phyloP scores from a whole-genome alignment of 441 rosid species.

The Aleurites moluccanus region DNA sequence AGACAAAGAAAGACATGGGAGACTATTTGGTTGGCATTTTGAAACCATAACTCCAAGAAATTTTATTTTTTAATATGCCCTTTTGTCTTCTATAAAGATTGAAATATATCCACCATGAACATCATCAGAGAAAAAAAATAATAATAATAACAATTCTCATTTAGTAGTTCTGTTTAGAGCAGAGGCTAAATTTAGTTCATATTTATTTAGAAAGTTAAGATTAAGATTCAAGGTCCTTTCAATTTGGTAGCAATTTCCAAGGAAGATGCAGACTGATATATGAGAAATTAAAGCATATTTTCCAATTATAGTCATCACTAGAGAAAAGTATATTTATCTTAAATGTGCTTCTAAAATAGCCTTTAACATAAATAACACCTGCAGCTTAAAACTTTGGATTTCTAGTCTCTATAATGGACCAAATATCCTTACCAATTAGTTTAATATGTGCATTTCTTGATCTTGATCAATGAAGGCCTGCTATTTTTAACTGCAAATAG shows the following conservation, averaged over 20 bases:
- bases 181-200: neutral
- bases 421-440: neutral
- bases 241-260: neutral
- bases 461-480: neutral
- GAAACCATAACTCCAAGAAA: conserved; percentile 19
- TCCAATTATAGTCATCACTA: neutral
- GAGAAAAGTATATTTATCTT: neutral
- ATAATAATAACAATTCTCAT: no score
- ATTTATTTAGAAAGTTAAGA: no score
- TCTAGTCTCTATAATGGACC: neutral
- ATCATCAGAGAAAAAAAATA: no score
- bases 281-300: neutral
- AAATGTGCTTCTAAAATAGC: neutral
- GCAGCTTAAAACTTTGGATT: neutral
- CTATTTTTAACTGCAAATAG: conserved; percentile 6
- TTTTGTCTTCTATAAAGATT: no score
- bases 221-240: neutral
- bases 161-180: neutral
- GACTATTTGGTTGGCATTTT: neutral
- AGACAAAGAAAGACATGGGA: conserved; percentile 7
- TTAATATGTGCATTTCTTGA: neutral
- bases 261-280: conserved; percentile 2
- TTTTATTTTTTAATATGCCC: neutral
- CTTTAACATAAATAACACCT: neutral
- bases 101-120: no score